Evolutionary conservation across 1,284 basidiomycete species (phyloP), one percentile per base, ranked within the genome.

Genomic region (Sporisorium exsertum): DNA sequence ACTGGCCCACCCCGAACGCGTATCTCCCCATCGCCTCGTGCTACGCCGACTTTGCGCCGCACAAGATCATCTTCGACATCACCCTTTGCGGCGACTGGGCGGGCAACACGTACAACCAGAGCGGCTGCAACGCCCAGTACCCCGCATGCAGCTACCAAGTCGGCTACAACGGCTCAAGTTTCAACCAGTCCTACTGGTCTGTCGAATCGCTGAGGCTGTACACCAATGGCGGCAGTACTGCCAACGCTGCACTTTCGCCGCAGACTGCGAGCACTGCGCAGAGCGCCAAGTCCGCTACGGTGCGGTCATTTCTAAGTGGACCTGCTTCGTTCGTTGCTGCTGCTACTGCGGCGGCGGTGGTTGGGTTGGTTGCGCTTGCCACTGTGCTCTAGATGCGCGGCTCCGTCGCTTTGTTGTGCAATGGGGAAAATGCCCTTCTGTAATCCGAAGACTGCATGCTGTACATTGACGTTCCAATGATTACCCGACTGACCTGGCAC

Each of bases 71-170:
- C 42, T 80, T 85, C 29, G 77, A 83, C 58, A 84, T 81, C 53
- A 82, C 82, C 3, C 73, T 84, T 15, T 83, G 81, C 49, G 84
- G 84, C 9, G 69, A 77, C 53, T 83, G 81, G 80, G 83, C 81
- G 0, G 77, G 46, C 4, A 59, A 65, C 54, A 74, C 77, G 3
- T 83, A 81, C 62, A 58, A 59, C 43, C 18, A 63, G 10, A 67
- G 67, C 46, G 55, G 59, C n/a, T 83, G 81, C 68, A 63, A 66
- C 24, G 33, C 53, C 4, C 63, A 78, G 52, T 83, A 75, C 56
- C 60, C 59, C n/a, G 40, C 73, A 2, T 80, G 80, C 63, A 69
- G 66, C 37, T 70, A 68, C 40, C 81, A 81, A 49, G 80, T 84
- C 10, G 78, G 61, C 0, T 71, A 80, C 61, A 67, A 77, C 20